Conservation (phyloP, 2,329 filamentous ascomycete species). For the Penicillium sp. region DNA sequence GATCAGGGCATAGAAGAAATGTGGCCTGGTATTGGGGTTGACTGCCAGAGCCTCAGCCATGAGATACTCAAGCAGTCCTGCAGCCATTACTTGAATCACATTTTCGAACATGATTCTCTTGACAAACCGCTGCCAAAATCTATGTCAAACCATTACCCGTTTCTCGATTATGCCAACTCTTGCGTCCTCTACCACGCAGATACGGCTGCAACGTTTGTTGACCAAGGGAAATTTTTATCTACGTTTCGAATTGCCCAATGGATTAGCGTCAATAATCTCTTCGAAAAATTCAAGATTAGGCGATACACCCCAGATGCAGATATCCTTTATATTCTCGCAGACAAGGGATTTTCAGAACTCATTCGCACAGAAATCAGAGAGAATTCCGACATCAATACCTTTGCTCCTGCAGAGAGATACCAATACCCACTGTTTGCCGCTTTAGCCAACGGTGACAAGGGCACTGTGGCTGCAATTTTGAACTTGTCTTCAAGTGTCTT, state of each 20-base stretch:
- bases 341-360: conserved; percentile 16
- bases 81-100: conserved; percentile 8
- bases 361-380: conserved; percentile 4
- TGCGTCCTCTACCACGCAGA: conserved; percentile 36
- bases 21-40: conserved; percentile 32
- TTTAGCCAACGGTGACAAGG: conserved; percentile 14
- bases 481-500: neutral
- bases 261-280: conserved; percentile 37
- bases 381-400: neutral
- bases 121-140: neutral
- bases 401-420: conserved; percentile 10
- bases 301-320: conserved; percentile 14
- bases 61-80: conserved; percentile 46
- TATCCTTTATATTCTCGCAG: conserved; percentile 20
- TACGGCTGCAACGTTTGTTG: conserved; percentile 15
- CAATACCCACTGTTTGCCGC: conserved; percentile 20
- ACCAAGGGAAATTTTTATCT: conserved; percentile 27
- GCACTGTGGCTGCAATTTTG: conserved; percentile 10
- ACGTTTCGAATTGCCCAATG: conserved; percentile 33
- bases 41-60: conserved; percentile 42
- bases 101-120: neutral
- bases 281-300: conserved; percentile 37
- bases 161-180: conserved; percentile 43
- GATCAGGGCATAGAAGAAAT: conserved; percentile 34
- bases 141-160: conserved; percentile 26